These are phyloP conservation scores for Diaporthe helianthi DNA, from an alignment of 2,329 filamentous ascomycete genomes.

Conservation along the genomic window DNA sequence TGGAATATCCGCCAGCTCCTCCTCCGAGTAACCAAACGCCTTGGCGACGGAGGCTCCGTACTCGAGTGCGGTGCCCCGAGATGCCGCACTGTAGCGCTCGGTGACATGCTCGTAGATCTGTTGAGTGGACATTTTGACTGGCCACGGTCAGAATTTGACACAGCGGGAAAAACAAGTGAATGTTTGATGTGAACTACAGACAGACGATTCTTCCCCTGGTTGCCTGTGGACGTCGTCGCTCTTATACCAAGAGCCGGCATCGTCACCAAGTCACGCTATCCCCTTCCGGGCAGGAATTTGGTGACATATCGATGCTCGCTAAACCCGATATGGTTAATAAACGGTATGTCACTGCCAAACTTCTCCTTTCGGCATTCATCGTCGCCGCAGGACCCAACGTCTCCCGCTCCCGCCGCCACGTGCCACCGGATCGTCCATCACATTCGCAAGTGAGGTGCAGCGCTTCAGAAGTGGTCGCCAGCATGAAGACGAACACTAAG, in stretches of 20 bases:
- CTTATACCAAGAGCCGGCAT: neutral
- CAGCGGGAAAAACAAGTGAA: rapidly evolving
- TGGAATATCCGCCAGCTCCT: constrained; percentile 55
- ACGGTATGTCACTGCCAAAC: constrained; percentile 38
- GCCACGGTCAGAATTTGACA: rapidly evolving
- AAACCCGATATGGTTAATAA: constrained; percentile 31
- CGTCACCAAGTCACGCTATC: neutral
- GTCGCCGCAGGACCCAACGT: constrained; percentile 27
- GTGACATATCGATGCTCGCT: constrained; percentile 26
- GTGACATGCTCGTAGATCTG: constrained; percentile 46
- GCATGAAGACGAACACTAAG: neutral
- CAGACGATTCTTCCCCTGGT: neutral
- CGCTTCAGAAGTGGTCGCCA: neutral
- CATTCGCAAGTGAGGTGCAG: neutral
- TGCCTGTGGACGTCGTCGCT: neutral
- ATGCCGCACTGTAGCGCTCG: constrained; percentile 46
- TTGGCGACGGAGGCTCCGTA: constrained; percentile 53
- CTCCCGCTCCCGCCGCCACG: neutral
- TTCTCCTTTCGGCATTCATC: constrained; percentile 26
- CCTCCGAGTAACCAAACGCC: constrained; percentile 59
- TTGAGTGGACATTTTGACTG: constrained; percentile 40
- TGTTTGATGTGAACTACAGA: neutral
- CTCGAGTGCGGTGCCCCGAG: constrained; percentile 39
- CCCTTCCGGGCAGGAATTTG: constrained; percentile 1
- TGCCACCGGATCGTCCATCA: neutral